Evolutionary conservation across 2,329 filamentous ascomycete species (phyloP), one percentile per base, ranked within the genome.

Genomic region (Colletotrichum spinosum): DNA sequence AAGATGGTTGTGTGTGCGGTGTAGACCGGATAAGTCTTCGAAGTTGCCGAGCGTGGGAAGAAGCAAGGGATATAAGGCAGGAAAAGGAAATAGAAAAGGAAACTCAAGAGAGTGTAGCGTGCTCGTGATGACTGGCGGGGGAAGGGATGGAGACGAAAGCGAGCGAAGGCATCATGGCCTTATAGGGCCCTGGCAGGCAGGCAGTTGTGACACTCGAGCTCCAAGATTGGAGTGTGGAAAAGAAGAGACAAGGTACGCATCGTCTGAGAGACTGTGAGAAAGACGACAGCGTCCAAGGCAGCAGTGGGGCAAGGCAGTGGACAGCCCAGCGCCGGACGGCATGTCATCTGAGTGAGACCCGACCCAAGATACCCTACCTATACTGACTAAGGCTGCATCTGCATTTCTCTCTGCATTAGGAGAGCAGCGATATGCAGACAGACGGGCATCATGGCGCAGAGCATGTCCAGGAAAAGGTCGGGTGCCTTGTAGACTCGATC

Each of bases 81-180:
- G 69, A 69, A 72, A 72, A 69, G 51, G 69, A 67, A 69, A 62
- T 52, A 62, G 65, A 54, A 58, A 69, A 65, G 69, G 61, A 65
- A 69, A 69, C 62, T 54, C 67, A 69, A 67, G 53, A 69, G 63
- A 68, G 52, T 67, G 63, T 68, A 68, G 52, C 67, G 64, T 69
- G 51, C 62, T 56, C 65, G 67, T 69, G 69, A 59, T 57, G 66
- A 67, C 59, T 65, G 58, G 57, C 67, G 56, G 48, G 42, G 45
- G 48, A 55, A 41, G 41, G 50, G 64, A 52, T 42, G 57, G 55
- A 67, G 55, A 73, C 70, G 68, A 73, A 65, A 69, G 69, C 69
- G 70, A 75, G 60, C 46, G 75, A 80, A 81, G 82, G 74, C 77
- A 84, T 84, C 79, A 80, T 73, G 83, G 80, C 83, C 84, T 86